phyloP scores from a whole-genome alignment of 2,329 filamentous ascomycete species.

The Diplodia mutila region DNA sequence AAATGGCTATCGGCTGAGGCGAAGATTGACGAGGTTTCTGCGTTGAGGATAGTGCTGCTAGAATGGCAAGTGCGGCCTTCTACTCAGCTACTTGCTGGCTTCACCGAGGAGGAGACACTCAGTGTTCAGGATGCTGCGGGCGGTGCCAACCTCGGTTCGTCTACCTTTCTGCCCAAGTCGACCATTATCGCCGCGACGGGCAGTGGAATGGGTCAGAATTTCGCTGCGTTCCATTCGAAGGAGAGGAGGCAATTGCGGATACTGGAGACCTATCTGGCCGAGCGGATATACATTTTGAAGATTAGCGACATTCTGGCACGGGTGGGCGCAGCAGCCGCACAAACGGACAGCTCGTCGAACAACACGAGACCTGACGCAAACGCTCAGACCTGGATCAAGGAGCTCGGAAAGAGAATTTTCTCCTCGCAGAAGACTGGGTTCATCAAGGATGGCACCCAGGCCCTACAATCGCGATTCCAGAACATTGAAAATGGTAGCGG shows the following conservation, averaged over 20 bases:
- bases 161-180: conserved; percentile 46
- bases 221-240: conserved; percentile 60
- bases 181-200: conserved; percentile 45
- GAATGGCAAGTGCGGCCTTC: conserved; percentile 83
- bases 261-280: conserved; percentile 70
- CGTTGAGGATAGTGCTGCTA: conserved; percentile 76
- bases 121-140: conserved; percentile 77
- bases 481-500: conserved; percentile 47
- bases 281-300: conserved; percentile 61
- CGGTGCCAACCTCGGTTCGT: conserved; percentile 64
- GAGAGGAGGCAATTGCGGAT: conserved; percentile 69
- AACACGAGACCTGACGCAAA: conserved; percentile 36
- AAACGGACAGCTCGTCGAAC: conserved; percentile 21
- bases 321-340: conserved; percentile 35
- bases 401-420: conserved; percentile 38
- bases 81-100: conserved; percentile 69
- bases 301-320: conserved; percentile 43
- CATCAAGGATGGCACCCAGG: conserved; percentile 55
- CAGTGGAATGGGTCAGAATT: conserved; percentile 27
- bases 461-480: conserved; percentile 54
- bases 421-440: conserved; percentile 46
- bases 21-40: conserved; percentile 77
- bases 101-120: conserved; percentile 76
- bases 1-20: conserved; percentile 82
- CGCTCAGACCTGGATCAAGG: conserved; percentile 39